Conservation (phyloP, 2,329 filamentous ascomycete genomes). For the Nemania sp. region DNA sequence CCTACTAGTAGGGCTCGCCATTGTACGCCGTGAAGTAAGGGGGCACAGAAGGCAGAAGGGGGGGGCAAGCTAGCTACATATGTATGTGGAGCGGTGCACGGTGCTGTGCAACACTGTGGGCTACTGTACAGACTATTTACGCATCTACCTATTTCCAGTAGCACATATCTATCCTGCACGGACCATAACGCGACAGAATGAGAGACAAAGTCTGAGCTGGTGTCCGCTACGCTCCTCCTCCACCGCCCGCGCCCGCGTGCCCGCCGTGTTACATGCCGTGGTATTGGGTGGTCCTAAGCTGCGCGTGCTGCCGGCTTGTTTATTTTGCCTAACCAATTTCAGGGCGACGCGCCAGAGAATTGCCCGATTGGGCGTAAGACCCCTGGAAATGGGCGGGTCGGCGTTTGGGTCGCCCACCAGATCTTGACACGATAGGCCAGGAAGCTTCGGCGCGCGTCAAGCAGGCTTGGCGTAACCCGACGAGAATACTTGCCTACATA, state of each 20-base stretch:
- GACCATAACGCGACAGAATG: slow-evolving; percentile 3
- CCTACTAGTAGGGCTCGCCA: not conserved
- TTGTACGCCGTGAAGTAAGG: not conserved
- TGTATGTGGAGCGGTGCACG: not conserved
- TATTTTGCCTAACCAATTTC: slow-evolving; percentile 37
- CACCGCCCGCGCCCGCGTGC: not conserved
- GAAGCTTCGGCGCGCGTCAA: slow-evolving; percentile 41
- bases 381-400: slow-evolving; percentile 40
- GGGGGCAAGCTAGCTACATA: not conserved
- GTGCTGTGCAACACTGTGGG: not conserved
- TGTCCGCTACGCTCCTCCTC: not conserved
- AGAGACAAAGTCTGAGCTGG: slow-evolving; percentile 6
- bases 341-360: slow-evolving; percentile 44
- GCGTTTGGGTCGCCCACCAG: slow-evolving; percentile 44
- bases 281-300: slow-evolving; percentile 26
- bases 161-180: too few relatives aligned
- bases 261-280: not conserved
- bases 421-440: slow-evolving; percentile 44
- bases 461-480: slow-evolving; percentile 28
- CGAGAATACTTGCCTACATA: slow-evolving; percentile 19
- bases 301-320: slow-evolving; percentile 40
- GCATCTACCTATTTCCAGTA: too few relatives aligned
- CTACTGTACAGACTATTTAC: not conserved
- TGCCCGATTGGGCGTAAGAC: slow-evolving; percentile 45
- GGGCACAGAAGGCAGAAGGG: not conserved